These are phyloP conservation scores for Psilocybe sp. DNA, from an alignment of 768 basidiomycete genomes.

Conservation along the genomic window DNA sequence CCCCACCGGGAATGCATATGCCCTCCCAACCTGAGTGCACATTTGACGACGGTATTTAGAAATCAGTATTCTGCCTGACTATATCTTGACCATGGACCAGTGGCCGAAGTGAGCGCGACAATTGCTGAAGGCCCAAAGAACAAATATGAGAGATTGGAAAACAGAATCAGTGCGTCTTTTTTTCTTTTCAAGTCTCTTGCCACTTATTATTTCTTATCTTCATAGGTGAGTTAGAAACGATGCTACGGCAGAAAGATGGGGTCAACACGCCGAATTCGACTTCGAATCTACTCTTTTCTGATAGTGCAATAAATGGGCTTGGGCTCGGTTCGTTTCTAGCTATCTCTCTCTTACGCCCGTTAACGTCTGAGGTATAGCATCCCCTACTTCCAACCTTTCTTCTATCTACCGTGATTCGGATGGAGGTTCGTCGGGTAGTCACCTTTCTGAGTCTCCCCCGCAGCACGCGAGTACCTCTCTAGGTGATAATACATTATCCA, in stretches of 20 bases:
- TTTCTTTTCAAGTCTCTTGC: not conserved
- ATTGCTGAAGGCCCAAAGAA: constrained; percentile 53
- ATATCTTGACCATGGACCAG: constrained; percentile 21
- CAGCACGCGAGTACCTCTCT: constrained; percentile 16
- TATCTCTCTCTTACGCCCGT: not conserved
- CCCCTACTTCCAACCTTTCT: constrained; percentile 4
- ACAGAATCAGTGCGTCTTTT: constrained; percentile 55
- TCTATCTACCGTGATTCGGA: constrained; percentile 7
- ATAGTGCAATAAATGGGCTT: not conserved
- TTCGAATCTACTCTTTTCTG: constrained; percentile 1
- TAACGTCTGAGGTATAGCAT: not conserved
- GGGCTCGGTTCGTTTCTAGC: not conserved
- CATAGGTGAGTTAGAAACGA: constrained; percentile 63
- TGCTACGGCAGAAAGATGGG: constrained; percentile 60
- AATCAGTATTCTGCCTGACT: not conserved
- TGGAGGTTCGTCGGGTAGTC: constrained; percentile 12
- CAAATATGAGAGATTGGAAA: constrained; percentile 62
- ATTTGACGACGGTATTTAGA: constrained; percentile 61
- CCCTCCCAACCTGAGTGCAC: constrained; percentile 67
- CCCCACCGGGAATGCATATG: constrained; percentile 50
- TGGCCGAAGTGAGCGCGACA: constrained; percentile 33
- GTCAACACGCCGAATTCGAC: constrained; percentile 6
- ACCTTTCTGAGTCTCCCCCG: constrained; percentile 23
- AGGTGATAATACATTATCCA: constrained; percentile 9
- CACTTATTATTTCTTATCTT: constrained; percentile 1